These are phyloP conservation scores for Thermothelomyces thermophilus DNA, from an alignment of 2,329 filamentous ascomycete species.

Conservation along the genomic window DNA sequence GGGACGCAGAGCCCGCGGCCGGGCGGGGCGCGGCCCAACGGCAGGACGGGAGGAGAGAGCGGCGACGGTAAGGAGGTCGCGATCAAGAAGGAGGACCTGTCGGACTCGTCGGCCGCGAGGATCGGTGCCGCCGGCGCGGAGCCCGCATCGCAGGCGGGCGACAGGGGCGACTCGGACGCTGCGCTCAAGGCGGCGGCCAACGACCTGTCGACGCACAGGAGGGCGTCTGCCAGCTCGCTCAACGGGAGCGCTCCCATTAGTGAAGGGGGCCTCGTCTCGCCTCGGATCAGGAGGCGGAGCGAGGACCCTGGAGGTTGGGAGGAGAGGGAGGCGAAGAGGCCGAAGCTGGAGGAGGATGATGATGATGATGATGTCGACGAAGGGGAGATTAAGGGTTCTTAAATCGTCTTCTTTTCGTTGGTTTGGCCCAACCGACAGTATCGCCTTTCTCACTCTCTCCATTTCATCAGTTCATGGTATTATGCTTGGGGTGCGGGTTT, in stretches of 20 bases:
- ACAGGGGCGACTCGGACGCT: conserved; percentile 29
- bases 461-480: not conserved
- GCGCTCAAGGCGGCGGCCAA: conserved; percentile 31
- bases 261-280: conserved; percentile 24
- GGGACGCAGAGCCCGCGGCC: conserved; percentile 41
- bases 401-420: not conserved
- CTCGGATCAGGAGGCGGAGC: conserved; percentile 27
- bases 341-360: conserved; percentile 19
- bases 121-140: not conserved
- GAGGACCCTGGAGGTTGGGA: conserved; percentile 23
- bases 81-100: conserved; percentile 14
- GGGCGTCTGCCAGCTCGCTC: not conserved
- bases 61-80: not conserved
- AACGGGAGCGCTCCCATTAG: conserved; percentile 12
- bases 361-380: conserved; percentile 28
- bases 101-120: not conserved
- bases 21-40: not conserved
- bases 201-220: conserved; percentile 25
- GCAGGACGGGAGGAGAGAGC: not conserved
- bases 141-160: not conserved
- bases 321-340: conserved; percentile 23
- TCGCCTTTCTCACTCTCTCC: too few relatives aligned
- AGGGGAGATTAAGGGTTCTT: conserved; percentile 23
- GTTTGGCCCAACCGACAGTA: too few relatives aligned
- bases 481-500: not conserved